A percentile compares a stretch with the other conserved stretches of the same genome.
Conservation (phyloP, 257 asterid species). For the Solanum virginianum region DNA sequence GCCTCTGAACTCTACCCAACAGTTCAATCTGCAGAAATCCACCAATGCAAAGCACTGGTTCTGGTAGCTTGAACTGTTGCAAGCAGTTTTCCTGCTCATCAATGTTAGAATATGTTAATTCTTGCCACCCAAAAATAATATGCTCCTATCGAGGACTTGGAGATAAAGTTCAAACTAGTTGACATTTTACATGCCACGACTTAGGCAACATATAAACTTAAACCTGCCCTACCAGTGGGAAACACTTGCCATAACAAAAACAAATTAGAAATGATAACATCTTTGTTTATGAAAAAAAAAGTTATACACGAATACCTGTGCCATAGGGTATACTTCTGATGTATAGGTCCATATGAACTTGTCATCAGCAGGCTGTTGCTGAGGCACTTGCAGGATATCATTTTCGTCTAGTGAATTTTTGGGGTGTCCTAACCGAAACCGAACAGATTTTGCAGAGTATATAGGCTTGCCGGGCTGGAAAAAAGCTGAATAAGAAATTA, state of each 20-base stretch:
- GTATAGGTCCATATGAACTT: slow-evolving; percentile 69
- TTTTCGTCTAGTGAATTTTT: slow-evolving; percentile 20
- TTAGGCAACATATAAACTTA: neutral
- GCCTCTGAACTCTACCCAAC: slow-evolving; percentile 58
- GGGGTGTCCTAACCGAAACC: slow-evolving; percentile 60
- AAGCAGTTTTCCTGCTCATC: slow-evolving; percentile 48
- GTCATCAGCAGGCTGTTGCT: slow-evolving; percentile 48
- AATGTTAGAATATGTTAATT: neutral
- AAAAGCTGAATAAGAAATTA: slow-evolving; percentile 34
- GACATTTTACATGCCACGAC: neutral
- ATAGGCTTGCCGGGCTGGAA: slow-evolving; percentile 56
- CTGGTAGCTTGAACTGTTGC: slow-evolving; percentile 77
- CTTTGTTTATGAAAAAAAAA: neutral
- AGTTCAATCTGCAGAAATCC: slow-evolving; percentile 74
- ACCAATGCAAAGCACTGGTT: slow-evolving; percentile 62
- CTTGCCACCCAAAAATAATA: neutral
- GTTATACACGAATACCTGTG: slow-evolving; percentile 32
- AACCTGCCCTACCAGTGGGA: neutral
- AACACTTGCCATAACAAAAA: neutral
- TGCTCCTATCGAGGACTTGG: neutral
- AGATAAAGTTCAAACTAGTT: neutral
- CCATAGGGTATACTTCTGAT: slow-evolving; percentile 58
- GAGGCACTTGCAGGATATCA: slow-evolving; percentile 10
- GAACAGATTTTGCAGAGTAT: slow-evolving; percentile 61
- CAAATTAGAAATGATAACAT: neutral